Evolutionary conservation across 2,329 filamentous ascomycete species (phyloP).

Genomic region (Fusarium camptoceras): DNA sequence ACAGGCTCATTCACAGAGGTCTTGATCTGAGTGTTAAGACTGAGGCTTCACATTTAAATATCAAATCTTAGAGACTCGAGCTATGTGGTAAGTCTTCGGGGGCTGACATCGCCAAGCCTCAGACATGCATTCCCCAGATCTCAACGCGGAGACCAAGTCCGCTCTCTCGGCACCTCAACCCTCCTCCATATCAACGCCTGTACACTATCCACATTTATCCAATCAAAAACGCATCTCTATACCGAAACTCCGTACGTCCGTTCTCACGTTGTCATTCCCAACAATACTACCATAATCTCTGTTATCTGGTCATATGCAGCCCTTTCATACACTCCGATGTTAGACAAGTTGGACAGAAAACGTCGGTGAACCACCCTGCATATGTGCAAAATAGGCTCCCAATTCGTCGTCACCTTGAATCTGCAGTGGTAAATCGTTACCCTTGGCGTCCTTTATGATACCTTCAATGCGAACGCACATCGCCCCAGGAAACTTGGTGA

Average conservation of each 20-base stretch:
- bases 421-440: slow-evolving; percentile 70
- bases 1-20: not conserved
- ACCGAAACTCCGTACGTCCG: slow-evolving; percentile 44
- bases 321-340: slow-evolving; percentile 24
- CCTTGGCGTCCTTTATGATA: slow-evolving; percentile 69
- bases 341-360: slow-evolving; percentile 58
- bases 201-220: slow-evolving; percentile 9
- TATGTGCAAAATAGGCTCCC: slow-evolving; percentile 75
- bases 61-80: not conserved
- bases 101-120: not conserved
- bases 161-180: slow-evolving; percentile 7
- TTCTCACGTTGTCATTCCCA: not conserved
- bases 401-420: slow-evolving; percentile 80
- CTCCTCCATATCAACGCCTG: slow-evolving; percentile 12
- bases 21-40: not conserved
- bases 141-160: slow-evolving; percentile 42
- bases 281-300: not conserved
- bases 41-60: not conserved
- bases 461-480: slow-evolving; percentile 73
- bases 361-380: slow-evolving; percentile 60
- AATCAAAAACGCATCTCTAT: slow-evolving; percentile 23
- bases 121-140: slow-evolving; percentile 4
- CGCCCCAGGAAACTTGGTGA: slow-evolving; percentile 69
- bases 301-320: slow-evolving; percentile 8
- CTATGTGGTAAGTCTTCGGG: no score